phyloP scores from a whole-genome alignment of 2,329 filamentous ascomycete genomes.

The Cercospora brassicicola region DNA sequence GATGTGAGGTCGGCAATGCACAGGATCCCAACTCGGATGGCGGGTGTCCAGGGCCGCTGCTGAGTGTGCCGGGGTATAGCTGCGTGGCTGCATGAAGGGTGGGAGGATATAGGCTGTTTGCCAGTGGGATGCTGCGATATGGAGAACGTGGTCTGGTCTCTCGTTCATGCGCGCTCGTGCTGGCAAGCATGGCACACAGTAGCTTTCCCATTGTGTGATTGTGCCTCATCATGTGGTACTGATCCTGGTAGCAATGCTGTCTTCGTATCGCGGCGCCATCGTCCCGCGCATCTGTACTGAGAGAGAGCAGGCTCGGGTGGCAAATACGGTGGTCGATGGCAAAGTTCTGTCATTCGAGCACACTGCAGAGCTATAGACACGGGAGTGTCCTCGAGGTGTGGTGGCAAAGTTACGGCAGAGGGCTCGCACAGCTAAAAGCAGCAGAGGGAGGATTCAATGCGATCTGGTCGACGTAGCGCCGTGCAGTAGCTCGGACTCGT shows the following conservation, averaged over 20 bases:
- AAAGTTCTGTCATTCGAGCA: neutral
- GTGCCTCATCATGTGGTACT: neutral
- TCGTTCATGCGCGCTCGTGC: neutral
- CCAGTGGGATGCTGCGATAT: neutral
- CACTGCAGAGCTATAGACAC: neutral
- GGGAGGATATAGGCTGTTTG: neutral
- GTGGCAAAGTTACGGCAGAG: neutral
- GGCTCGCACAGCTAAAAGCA: neutral
- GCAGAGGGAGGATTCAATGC: neutral
- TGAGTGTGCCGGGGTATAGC: slow-evolving; percentile 12
- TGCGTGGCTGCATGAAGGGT: slow-evolving; percentile 1
- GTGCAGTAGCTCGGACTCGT: slow-evolving; percentile 9
- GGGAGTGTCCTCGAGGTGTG: neutral
- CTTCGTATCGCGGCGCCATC: neutral
- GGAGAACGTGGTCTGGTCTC: slow-evolving; percentile 3
- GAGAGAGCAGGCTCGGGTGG: neutral
- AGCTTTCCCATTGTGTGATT: neutral
- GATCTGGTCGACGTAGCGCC: neutral
- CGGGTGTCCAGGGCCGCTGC: neutral
- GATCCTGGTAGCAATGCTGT: neutral
- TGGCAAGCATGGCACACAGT: neutral
- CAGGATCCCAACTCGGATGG: neutral
- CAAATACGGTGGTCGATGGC: neutral
- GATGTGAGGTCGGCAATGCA: neutral
- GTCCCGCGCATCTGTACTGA: neutral